These are phyloP conservation scores for Calvatia gigantea DNA, from an alignment of 768 basidiomycete genomes.

Conservation along the genomic window DNA sequence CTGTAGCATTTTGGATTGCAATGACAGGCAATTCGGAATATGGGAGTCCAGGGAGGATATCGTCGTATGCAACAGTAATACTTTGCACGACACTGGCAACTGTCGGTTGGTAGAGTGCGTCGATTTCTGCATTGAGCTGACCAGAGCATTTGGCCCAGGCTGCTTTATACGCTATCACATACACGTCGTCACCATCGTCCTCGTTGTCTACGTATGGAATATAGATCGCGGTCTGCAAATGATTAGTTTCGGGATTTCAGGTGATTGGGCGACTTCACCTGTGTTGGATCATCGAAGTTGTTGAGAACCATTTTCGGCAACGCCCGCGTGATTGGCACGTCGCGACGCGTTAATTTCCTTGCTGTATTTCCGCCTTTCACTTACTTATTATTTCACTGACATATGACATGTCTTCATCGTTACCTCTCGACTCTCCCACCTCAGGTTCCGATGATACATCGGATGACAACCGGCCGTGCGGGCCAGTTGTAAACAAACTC, in stretches of 20 bases:
- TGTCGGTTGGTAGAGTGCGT: slow-evolving; percentile 45
- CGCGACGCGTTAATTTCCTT: slow-evolving; percentile 56
- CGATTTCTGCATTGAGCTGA: slow-evolving; percentile 50
- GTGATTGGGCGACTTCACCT: neutral
- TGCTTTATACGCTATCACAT: slow-evolving; percentile 48
- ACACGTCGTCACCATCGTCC: slow-evolving; percentile 11
- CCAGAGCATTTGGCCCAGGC: slow-evolving; percentile 60
- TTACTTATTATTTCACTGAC: slow-evolving; percentile 13
- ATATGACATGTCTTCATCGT: slow-evolving; percentile 57
- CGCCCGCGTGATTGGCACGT: slow-evolving; percentile 34
- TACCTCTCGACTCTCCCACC: slow-evolving; percentile 59
- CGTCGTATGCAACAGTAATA: slow-evolving; percentile 41
- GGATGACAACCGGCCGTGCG: no score
- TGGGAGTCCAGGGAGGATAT: slow-evolving; percentile 52
- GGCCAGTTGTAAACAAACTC: no score
- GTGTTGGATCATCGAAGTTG: slow-evolving; percentile 6
- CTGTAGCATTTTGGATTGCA: slow-evolving; percentile 48
- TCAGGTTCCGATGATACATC: slow-evolving; percentile 56
- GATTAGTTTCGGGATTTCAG: no score
- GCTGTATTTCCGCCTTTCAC: no score
- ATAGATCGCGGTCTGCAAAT: slow-evolving; percentile 7
- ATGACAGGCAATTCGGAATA: slow-evolving; percentile 59
- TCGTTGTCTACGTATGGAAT: slow-evolving; percentile 6
- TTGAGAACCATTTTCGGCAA: neutral
- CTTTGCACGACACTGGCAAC: slow-evolving; percentile 39